Evolutionary conservation across 441 rosid genomes (phyloP), one percentile per base, ranked within the genome.

Genomic region (Pelargonium myrrhifolium): DNA sequence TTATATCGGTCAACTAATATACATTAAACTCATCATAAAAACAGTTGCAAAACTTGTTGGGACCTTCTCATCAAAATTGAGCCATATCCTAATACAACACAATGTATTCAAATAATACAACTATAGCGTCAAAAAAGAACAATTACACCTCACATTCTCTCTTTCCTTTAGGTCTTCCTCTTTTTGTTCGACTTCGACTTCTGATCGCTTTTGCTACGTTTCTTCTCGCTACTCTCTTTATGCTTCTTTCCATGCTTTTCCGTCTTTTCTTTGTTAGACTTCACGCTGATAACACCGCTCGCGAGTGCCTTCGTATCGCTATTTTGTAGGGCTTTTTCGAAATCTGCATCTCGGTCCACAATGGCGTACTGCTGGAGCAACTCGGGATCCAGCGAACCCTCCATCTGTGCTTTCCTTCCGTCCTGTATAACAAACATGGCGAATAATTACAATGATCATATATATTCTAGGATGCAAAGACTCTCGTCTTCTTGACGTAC

Each of bases 281-380:
- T 86, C 69, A 90, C 90, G 64, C 90, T 89, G 37, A 87, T 22
- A 35, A 90, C 56, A 35, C 90, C 88, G 9, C 95, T 82, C 0
- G 91, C 22, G 14, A 84, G 55, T 51, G 85, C 65, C 77, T 82
- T 89, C 68, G 83, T 80, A 10, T 80, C 71, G 10, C 80, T 82
- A 65, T 72, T 82, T 75, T 77, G 85, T 79, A 94, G 75, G 31
- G 92, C 99, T 35, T 75, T 71, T 70, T 90, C 90, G 3, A 90
- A 78, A 12, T 91, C 96, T 0, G 78, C 82, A 49, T 89, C 95
- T 72, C 81, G 71, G 71, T 72, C 89, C 2, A 72, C 76, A 51
- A 92, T 90, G 49, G 93, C 95, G 66, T 76, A 89, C 79, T 82
- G 84, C 75, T 86, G 89, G 18, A 92, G 90, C 64, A 85, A 68